Evolutionary conservation across 768 basidiomycete species (phyloP), one percentile per base, ranked within the genome.

Genomic region (Amanita molliuscula): DNA sequence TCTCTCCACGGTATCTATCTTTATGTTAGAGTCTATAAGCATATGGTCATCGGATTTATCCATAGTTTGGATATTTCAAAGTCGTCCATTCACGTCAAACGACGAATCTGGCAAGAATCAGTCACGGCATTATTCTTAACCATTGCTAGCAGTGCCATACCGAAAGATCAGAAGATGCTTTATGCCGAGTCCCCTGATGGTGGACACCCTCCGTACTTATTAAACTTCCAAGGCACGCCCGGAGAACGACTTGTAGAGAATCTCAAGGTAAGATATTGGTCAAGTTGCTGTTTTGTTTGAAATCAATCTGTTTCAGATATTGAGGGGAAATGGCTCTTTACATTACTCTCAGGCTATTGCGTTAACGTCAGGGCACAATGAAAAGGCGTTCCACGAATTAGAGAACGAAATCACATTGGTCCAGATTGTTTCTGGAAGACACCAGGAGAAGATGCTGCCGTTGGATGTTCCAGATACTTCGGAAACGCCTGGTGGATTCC

Each of bases 401-500:
- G 73, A 75, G 57, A 67, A 67, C 11, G 65, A 67, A 20, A 84
- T 89, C 8, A 73, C 55, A 62, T 79, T 29, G 88, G 88, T 0
- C 86, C 87, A 8, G 88, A 90, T 62, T 78, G 75, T 42, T 87
- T 80, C 60, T 90, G 81, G 81, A 76, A 69, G 54, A 59, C 64
- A 44, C 65, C 70, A 9, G 56, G 57, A 2, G 58, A 62, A 3
- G 51, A 54, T 3, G 44, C 58, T 3, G 55, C 58, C 3, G 62
- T 67, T 0, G 65, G 68, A 0, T 69, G 75, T 48, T 69, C 67
- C 3, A 73, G 70, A 37, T 77, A 67, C 59, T 90, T 88, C 59
- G 87, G 87, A 7, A 83, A 85, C 53, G 78, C 84, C 7, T 88
- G 84, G 81, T 81, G 82, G 75, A 73, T 87, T 25, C 84, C 86